These are phyloP conservation scores for Delonix regia DNA, from an alignment of 306 rosid genomes.

Conservation along the genomic window DNA sequence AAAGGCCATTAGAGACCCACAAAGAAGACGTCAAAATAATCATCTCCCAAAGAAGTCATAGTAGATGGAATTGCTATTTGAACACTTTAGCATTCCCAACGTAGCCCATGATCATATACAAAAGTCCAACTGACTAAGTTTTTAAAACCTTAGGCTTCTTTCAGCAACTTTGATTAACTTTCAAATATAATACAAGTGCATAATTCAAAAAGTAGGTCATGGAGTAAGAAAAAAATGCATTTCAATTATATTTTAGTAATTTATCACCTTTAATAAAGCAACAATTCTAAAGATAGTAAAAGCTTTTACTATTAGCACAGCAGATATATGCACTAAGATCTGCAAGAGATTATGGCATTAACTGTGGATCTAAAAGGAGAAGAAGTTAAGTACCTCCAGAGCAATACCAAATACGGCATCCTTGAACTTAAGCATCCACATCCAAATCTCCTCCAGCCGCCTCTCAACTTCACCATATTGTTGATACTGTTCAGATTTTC, in stretches of 20 bases:
- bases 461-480: slow-evolving; percentile 86
- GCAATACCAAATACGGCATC: slow-evolving; percentile 78
- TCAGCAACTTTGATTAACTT: slow-evolving; percentile 18
- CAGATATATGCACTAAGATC: not conserved
- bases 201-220: slow-evolving; percentile 5
- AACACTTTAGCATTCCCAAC: not conserved
- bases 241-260: not conserved
- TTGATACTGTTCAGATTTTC: slow-evolving; percentile 60
- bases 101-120: not conserved
- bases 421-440: slow-evolving; percentile 84
- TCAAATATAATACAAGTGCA: slow-evolving; percentile 10
- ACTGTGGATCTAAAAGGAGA: slow-evolving; percentile 30
- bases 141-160: slow-evolving; percentile 26
- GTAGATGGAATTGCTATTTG: not conserved
- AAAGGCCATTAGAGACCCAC: no score
- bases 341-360: slow-evolving; percentile 16
- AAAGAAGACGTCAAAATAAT: no score
- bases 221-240: no score
- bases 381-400: slow-evolving; percentile 64
- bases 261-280: slow-evolving; percentile 5
- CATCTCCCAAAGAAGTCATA: not conserved
- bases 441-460: slow-evolving; percentile 98
- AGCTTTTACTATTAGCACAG: not conserved
- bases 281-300: slow-evolving; percentile 9
- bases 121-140: not conserved